Base-by-base conservation (phyloP, 192 early-diverging fungal genomes). In the Coemansia sp. region DNA sequence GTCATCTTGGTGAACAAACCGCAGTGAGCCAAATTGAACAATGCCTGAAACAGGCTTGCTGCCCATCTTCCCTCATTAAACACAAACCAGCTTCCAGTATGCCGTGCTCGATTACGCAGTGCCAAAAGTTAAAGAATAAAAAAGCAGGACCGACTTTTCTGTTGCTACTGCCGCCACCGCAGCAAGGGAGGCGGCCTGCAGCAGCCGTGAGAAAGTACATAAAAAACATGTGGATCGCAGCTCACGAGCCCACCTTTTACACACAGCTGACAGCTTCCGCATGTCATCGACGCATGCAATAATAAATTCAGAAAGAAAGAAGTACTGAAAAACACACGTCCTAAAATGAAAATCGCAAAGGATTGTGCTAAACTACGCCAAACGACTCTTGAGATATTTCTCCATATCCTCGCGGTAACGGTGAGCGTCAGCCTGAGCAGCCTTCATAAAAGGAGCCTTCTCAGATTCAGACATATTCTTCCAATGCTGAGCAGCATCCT, bases 371-470 rank as follows among this genome's bases (percentile, higher is more conserved):
- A 1, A 22, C 21, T 6, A 28, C 2, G 38, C 56, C 1, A 21
- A 32, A 47, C 47, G 72, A 49, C 60, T 56, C 51, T 58, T 70
- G 7, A 32, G 28, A 56, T 78, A 73, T 54, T 71, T 57, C 5
- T 48, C 57, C 51, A 62, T 4, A 10, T 74, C 76, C 10, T 69
- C 32, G 49, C 63, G 30, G 49, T 70, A 78, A 41, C 61, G 48
- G 12, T 27, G 60, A 4, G 18, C 16, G 18, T 69, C 65, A 6
- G 41, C 63, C 27, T 55, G 24, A 24, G 58, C 64, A 1, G 48
- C 48, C 34, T 64, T 24, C 1, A 38, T 51, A 54, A 54, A 83
- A 19, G 76, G 72, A 10, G 58, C 65, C 62, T 70, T 72, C 31
- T 75, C 67, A 4, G 47, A 56, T 0, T 66, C 70, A 7, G 60